Evolutionary conservation across 176 grass and related monocot species (phyloP).

Genomic region (Alloteropsis semialata): DNA sequence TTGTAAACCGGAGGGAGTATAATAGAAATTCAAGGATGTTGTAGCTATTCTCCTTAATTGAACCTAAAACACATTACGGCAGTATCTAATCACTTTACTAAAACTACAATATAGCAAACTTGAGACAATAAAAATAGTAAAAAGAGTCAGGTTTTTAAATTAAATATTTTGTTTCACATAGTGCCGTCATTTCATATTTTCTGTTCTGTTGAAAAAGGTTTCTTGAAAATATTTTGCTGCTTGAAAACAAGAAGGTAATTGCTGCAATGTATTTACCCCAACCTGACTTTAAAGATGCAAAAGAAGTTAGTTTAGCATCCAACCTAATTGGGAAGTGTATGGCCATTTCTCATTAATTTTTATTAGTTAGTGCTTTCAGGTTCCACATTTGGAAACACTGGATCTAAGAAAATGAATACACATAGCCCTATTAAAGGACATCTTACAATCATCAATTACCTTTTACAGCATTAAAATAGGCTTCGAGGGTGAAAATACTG

Average conservation of each 20-base stretch:
- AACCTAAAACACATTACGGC: not conserved
- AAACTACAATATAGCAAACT: not conserved
- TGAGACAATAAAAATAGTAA: not conserved
- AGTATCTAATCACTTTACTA: not conserved
- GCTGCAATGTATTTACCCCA: not conserved
- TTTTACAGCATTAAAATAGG: not conserved
- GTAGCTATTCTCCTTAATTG: not conserved
- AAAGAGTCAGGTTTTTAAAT: not conserved
- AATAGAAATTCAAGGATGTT: not conserved
- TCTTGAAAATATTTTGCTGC: not conserved
- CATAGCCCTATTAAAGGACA: too few species aligned
- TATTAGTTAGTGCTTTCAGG: not conserved
- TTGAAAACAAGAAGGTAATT: not conserved
- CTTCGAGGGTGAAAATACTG: not conserved
- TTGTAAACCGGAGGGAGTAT: too few species aligned
- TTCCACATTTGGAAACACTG: not conserved
- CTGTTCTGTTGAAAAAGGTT: not conserved
- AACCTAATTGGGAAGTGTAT: not conserved
- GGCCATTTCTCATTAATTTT: not conserved
- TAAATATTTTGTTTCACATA: not conserved
- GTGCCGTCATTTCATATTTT: not conserved
- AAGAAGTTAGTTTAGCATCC: not conserved
- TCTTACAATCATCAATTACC: not conserved
- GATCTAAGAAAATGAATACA: not conserved
- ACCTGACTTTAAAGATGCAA: not conserved